These are phyloP conservation scores for Avena eriantha DNA, from an alignment of 176 grass and related monocot species.

Conservation along the genomic window DNA sequence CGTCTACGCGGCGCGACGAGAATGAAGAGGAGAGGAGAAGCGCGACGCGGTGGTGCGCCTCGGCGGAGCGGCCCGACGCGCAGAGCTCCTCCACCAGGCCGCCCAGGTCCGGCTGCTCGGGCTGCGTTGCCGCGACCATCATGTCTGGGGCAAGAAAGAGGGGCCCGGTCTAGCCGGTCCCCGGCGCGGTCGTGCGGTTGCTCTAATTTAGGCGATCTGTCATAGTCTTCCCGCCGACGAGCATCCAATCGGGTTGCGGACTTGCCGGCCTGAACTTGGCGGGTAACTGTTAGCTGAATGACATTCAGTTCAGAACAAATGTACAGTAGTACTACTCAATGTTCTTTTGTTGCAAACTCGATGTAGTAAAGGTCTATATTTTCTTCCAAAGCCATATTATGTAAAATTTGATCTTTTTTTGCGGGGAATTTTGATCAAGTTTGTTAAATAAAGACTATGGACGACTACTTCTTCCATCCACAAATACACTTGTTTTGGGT, in stretches of 20 bases:
- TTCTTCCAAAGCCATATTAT: too few relatives aligned
- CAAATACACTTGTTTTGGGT: too few relatives aligned
- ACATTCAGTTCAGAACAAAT: not conserved
- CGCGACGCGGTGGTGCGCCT: constrained; percentile 77
- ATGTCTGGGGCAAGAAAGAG: not conserved
- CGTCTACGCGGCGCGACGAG: constrained; percentile 43
- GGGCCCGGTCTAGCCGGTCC: not conserved
- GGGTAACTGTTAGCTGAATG: not conserved
- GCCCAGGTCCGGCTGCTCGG: constrained; percentile 30
- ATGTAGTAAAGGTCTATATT: too few relatives aligned
- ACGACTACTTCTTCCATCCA: too few relatives aligned
- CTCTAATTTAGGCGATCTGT: not conserved
- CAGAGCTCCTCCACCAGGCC: constrained; percentile 59
- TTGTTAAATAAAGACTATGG: too few relatives aligned
- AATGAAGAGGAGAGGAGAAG: constrained; percentile 52
- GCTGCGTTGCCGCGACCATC: not conserved
- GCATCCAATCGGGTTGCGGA: not conserved
- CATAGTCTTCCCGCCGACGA: not conserved
- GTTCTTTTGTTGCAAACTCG: too few relatives aligned
- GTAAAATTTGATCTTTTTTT: too few relatives aligned
- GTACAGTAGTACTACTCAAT: too few relatives aligned
- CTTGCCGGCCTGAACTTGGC: not conserved
- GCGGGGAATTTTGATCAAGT: too few relatives aligned
- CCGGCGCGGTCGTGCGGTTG: not conserved
- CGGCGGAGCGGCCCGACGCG: constrained; percentile 58